These are phyloP conservation scores for Aspergillus fischeri DNA, from an alignment of 2,329 filamentous ascomycete species.

Conservation along the genomic window DNA sequence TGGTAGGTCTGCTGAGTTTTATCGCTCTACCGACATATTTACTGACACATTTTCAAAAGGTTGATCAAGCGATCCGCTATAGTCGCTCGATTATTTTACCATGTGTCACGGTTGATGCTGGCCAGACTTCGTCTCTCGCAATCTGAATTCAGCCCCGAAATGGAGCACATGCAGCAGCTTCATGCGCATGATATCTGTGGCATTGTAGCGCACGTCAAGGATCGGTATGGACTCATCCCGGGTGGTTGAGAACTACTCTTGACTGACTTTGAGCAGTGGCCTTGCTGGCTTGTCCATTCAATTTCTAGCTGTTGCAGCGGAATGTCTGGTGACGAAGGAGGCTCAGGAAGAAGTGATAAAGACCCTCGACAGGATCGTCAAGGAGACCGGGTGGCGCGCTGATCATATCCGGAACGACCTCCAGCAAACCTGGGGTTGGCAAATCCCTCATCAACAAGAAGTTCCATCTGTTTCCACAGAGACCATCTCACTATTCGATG, in stretches of 20 bases:
- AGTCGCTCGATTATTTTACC: slow-evolving; percentile 80
- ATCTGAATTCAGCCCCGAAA: slow-evolving; percentile 58
- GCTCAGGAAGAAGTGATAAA: slow-evolving; percentile 78
- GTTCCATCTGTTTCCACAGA: slow-evolving; percentile 10
- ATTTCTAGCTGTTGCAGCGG: slow-evolving; percentile 72
- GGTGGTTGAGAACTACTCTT: not conserved
- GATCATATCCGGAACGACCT: slow-evolving; percentile 68
- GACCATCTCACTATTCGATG: slow-evolving; percentile 12
- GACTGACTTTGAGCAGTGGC: slow-evolving; percentile 43
- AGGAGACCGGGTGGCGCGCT: slow-evolving; percentile 74
- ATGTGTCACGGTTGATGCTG: slow-evolving; percentile 77
- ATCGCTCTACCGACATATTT: not conserved
- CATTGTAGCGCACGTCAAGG: slow-evolving; percentile 79
- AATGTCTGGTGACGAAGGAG: slow-evolving; percentile 61
- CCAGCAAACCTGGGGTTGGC: slow-evolving; percentile 74
- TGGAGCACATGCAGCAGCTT: slow-evolving; percentile 64
- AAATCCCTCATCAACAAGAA: slow-evolving; percentile 32
- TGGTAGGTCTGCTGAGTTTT: slow-evolving; percentile 54
- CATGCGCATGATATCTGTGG: slow-evolving; percentile 86
- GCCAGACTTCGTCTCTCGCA: slow-evolving; percentile 72
- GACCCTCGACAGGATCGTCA: slow-evolving; percentile 71
- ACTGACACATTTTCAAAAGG: slow-evolving; percentile 45
- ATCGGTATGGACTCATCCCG: slow-evolving; percentile 48
- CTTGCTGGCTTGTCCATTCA: slow-evolving; percentile 75
- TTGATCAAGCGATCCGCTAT: slow-evolving; percentile 77